Evolutionary conservation across 345 rosid species (phyloP), one percentile per base, ranked within the genome.

Genomic region (Linum trigynum): DNA sequence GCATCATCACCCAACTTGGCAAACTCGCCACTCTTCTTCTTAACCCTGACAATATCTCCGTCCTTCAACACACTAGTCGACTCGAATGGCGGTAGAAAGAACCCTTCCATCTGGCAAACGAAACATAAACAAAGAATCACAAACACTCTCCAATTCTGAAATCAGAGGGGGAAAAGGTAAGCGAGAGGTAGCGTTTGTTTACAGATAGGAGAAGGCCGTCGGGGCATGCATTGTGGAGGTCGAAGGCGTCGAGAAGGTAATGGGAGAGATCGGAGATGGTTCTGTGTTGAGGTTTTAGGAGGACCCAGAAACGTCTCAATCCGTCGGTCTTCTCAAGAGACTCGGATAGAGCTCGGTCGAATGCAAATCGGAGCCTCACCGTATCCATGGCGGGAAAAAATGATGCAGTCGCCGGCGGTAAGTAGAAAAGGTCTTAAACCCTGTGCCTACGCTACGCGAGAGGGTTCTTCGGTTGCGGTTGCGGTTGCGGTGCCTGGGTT

Each of bases 81-180:
- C 78, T 91, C 97, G 15, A 91, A 91, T 17, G 91, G 83, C 3
- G 97, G 99, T 64, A 95, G 75, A 74, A 72, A 88, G 72, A 88
- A 91, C 5, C 91, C 96, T 66, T 91, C 95, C 99, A 94, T 94
- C 99, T 92, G 82, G 59, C 76, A 76, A 2, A n/a, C 45, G 53
- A 72, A 70, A 23, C 1, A 36, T 48, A 36, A 57, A 15, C 23
- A 23, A 55, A 38, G 11, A 36, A 39, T 11, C 55, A 62, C 17
- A 5, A 16, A 2, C 11, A 16, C 7, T 38, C 8, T 5, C 3
- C 67, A 62, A 39, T 42, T 39, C 9, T 32, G 12, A 62, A 23
- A 32, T 7, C 10, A 32, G 36, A 63, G 39, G 32, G n/a, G 1
- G 39, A 16, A 50, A 1, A 1, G 1, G 5, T 72, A 74, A 67